Conservation (phyloP, 345 rosid species). For the Populus davidiana region DNA sequence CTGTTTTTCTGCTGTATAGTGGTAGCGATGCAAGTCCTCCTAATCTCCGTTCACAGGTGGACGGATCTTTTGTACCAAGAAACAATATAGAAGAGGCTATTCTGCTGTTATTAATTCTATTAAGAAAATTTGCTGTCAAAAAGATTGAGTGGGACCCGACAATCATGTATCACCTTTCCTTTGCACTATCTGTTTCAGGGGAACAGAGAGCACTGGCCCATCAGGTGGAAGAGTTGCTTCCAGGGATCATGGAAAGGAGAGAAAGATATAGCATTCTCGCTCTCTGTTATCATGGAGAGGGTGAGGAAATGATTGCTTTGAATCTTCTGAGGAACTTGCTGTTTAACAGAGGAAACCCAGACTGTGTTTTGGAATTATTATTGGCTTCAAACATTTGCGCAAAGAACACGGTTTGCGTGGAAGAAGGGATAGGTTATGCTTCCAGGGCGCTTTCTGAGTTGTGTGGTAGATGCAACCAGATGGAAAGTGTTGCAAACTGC, state of each 20-base stretch:
- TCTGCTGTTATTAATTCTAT: slow-evolving; percentile 63
- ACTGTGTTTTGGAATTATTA: slow-evolving; percentile 48
- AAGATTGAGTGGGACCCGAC: slow-evolving; percentile 73
- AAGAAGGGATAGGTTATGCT: slow-evolving; percentile 58
- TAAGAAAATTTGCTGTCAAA: slow-evolving; percentile 51
- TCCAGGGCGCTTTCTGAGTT: slow-evolving; percentile 41
- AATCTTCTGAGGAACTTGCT: slow-evolving; percentile 60
- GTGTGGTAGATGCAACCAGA: slow-evolving; percentile 39
- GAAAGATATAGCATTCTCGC: slow-evolving; percentile 56
- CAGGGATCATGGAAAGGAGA: slow-evolving; percentile 55
- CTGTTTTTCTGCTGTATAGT: slow-evolving; percentile 63
- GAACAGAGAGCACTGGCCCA: slow-evolving; percentile 56
- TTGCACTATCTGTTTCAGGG: slow-evolving; percentile 71
- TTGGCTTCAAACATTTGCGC: slow-evolving; percentile 67
- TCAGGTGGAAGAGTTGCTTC: slow-evolving; percentile 63
- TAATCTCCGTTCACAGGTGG: slow-evolving; percentile 69
- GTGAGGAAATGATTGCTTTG: slow-evolving; percentile 60
- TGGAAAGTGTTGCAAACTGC: slow-evolving; percentile 48
- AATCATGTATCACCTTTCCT: slow-evolving; percentile 74
- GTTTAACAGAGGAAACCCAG: slow-evolving; percentile 46
- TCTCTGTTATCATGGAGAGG: slow-evolving; percentile 63
- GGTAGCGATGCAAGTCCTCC: slow-evolving; percentile 85
- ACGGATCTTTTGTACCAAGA: slow-evolving; percentile 62
- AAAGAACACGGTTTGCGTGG: slow-evolving; percentile 23
- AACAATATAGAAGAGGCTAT: slow-evolving; percentile 82